Percentiles rank a stretch among this genome's conserved stretches.
Evolutionary conservation across 768 basidiomycete species (phyloP).

Genomic region (Tricholoma flavovirens): DNA sequence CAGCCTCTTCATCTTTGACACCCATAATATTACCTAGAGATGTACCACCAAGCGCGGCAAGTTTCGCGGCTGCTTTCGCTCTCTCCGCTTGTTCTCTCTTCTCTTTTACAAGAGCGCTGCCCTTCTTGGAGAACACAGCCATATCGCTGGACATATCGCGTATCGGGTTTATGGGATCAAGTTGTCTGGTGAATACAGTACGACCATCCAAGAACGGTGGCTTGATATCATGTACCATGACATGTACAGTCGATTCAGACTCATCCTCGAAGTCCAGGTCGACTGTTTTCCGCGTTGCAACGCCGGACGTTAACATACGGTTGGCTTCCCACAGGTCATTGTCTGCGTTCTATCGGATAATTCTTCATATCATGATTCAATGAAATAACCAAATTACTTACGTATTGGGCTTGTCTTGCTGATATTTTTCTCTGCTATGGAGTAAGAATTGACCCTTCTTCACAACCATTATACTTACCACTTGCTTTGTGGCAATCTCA

Average conservation of each 20-base stretch:
- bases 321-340: conserved; percentile 99
- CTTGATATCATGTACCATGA: conserved; percentile 95
- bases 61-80: conserved; percentile 92
- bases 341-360: conserved; percentile 75
- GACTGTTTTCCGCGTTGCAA: conserved; percentile 78
- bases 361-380: neutral
- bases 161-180: conserved; percentile 96
- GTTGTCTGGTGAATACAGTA: conserved; percentile 91
- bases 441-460: conserved; percentile 9
- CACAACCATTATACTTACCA: conserved; percentile 36
- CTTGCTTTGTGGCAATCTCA: conserved; percentile 72
- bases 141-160: conserved; percentile 91
- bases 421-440: conserved; percentile 72
- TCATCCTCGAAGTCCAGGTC: conserved; percentile 97
- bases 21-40: conserved; percentile 97
- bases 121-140: conserved; percentile 95
- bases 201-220: conserved; percentile 98
- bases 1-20: conserved; percentile 90
- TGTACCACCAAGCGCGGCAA: conserved; percentile 88
- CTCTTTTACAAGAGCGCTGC: conserved; percentile 90
- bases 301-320: conserved; percentile 94
- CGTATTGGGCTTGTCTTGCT: conserved; percentile 94
- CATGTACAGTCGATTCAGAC: conserved; percentile 92
- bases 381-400: conserved; percentile 31
- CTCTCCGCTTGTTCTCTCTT: conserved; percentile 95